Conservation (phyloP, 2,329 filamentous ascomycete species). For the Fusarium fracticaudum region DNA sequence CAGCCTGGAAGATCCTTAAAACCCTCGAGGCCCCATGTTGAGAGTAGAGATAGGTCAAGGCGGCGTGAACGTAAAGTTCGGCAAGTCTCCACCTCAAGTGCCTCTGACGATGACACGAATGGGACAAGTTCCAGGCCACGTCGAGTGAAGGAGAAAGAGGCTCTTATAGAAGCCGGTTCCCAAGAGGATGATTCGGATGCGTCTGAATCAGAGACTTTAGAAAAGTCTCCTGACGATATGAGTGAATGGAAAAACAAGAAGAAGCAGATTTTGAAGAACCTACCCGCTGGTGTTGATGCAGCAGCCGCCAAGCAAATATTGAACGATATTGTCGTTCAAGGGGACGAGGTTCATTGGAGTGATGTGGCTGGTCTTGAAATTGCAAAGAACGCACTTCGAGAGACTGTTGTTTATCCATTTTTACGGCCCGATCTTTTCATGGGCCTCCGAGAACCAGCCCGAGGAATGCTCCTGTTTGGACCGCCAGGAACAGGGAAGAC, state of each 20-base stretch:
- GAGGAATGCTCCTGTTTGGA: constrained; percentile 95
- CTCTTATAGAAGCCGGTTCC: constrained; percentile 52
- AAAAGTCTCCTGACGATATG: constrained; percentile 53
- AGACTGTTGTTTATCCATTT: constrained; percentile 97
- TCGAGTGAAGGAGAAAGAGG: constrained; percentile 46
- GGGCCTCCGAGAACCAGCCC: constrained; percentile 90
- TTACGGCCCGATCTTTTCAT: constrained; percentile 94
- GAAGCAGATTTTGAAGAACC: constrained; percentile 73
- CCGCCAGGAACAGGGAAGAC: constrained; percentile 99
- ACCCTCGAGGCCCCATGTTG: constrained; percentile 19
- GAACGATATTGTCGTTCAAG: constrained; percentile 94
- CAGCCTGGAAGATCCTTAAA: constrained; percentile 22
- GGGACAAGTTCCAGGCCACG: constrained; percentile 39
- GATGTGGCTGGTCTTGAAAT: constrained; percentile 92
- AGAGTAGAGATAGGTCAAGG: constrained; percentile 29
- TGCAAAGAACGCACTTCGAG: constrained; percentile 91
- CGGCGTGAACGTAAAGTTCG: constrained; percentile 32
- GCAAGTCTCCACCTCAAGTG: constrained; percentile 40
- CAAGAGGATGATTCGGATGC: constrained; percentile 60
- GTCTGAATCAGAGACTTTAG: constrained; percentile 47
- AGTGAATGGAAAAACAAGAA: constrained; percentile 70
- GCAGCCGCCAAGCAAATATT: constrained; percentile 88
- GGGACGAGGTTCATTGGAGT: constrained; percentile 93
- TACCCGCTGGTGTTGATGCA: constrained; percentile 85
- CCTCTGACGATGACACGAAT: constrained; percentile 39